Conservation (phyloP, 2,329 filamentous ascomycete species). For the Neurospora crassa region DNA sequence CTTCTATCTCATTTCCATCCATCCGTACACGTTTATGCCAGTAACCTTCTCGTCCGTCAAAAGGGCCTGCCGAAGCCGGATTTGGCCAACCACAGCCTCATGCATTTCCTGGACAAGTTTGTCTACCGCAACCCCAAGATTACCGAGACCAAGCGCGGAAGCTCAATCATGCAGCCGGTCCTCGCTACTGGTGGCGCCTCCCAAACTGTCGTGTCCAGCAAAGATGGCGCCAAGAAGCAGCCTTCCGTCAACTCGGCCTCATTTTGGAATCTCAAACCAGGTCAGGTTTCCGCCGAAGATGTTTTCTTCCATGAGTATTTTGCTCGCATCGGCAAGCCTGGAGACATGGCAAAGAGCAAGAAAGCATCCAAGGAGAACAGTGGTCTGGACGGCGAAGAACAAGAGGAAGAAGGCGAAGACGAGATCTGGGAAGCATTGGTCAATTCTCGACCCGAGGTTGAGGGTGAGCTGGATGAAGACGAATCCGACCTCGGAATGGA, state of each 20-base stretch:
- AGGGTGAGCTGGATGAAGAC: slow-evolving; percentile 39
- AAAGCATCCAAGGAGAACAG: slow-evolving; percentile 66
- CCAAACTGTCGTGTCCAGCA: slow-evolving; percentile 47
- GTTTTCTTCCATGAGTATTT: slow-evolving; percentile 99
- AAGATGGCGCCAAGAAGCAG: slow-evolving; percentile 27
- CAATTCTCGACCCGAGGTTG: slow-evolving; percentile 25
- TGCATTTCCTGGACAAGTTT: slow-evolving; percentile 95
- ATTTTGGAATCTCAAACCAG: slow-evolving; percentile 87
- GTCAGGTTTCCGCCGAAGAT: slow-evolving; percentile 82
- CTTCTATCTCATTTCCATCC: slow-evolving; percentile 82
- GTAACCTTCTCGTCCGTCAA: slow-evolving; percentile 57
- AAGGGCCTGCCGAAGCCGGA: slow-evolving; percentile 81
- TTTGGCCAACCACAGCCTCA: slow-evolving; percentile 78
- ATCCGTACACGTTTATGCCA: slow-evolving; percentile 77
- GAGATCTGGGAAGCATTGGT: slow-evolving; percentile 28
- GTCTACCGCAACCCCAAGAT: slow-evolving; percentile 92
- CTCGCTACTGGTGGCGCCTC: slow-evolving; percentile 40
- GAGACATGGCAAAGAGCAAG: slow-evolving; percentile 43
- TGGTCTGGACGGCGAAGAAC: slow-evolving; percentile 59
- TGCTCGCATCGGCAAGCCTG: slow-evolving; percentile 56
- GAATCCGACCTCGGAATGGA: slow-evolving; percentile 39
- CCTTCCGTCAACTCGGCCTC: slow-evolving; percentile 66
- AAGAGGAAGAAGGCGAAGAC: slow-evolving; percentile 26
- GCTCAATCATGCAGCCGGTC: slow-evolving; percentile 95
- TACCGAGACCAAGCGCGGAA: slow-evolving; percentile 57